phyloP scores from a whole-genome alignment of 495 filamentous ascomycete species.

The Pyronema domesticum region DNA sequence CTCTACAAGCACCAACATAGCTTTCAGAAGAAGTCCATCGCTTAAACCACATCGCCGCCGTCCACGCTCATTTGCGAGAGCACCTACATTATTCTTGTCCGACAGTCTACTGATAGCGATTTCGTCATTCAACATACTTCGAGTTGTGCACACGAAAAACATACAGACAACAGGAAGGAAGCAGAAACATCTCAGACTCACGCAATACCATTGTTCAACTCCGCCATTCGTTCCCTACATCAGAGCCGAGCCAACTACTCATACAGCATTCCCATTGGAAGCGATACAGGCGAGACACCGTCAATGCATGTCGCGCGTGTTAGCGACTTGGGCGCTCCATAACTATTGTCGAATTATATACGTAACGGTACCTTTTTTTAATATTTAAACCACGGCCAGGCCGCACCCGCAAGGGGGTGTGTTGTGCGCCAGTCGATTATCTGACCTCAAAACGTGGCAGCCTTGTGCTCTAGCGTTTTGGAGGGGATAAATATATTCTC shows the following conservation, averaged over 20 bases:
- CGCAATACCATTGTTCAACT: too few species aligned
- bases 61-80: too few species aligned
- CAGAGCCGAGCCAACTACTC: background rate
- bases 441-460: conserved; percentile 2
- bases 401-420: background rate
- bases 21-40: too few species aligned
- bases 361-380: background rate
- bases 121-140: too few species aligned
- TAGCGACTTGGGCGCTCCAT: conserved; percentile 1
- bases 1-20: too few species aligned
- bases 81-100: too few species aligned
- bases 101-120: too few species aligned
- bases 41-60: too few species aligned
- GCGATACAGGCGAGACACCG: background rate
- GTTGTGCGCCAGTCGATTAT: background rate
- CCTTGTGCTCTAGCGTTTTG: background rate
- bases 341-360: background rate
- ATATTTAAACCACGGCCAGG: background rate
- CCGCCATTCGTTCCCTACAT: background rate
- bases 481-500: background rate
- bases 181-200: too few species aligned
- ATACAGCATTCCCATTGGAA: background rate
- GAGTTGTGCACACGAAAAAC: too few species aligned
- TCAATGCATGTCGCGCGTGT: conserved; percentile 4
- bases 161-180: too few species aligned